Base-by-base conservation (phyloP, 1,284 basidiomycete species). In the Xerocomus minutiporus region DNA sequence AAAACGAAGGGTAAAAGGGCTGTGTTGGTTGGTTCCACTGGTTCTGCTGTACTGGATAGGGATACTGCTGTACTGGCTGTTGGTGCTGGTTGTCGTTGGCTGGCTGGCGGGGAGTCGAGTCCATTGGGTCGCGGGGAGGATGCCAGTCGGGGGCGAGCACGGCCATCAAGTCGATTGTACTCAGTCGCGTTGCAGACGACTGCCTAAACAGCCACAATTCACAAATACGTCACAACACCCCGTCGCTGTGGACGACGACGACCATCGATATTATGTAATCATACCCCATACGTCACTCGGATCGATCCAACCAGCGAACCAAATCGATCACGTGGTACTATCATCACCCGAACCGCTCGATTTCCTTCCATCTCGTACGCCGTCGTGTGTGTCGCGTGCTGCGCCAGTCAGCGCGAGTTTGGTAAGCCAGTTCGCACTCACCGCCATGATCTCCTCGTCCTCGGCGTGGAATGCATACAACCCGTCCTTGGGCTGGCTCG, bases 381-480 rank as follows among this genome's bases (percentile, higher is more conserved):
- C 51, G 84, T 66, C 0, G 78, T 72, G 57, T 86, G 78, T 0
- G 73, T 66, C 0, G 91, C 82, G 50, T 80, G 72, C 85, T 93
- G 63, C 5, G 8, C 32, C 1, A 2, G 20, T 52, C 46, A 48
- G 41, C 20, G 4, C 17, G 9, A 8, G 20, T 6, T 15, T 1
- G 13, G 2, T 5, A 6, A 15, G 17, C 25, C 25, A 8, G 26
- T 28, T 20, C 4, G 28, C 7, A n/a, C 50, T 4, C 34, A 89
- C 91, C 73, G 83, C 72, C 57, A 80, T 78, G 46, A 93, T 83
- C 49, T 77, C 75, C 47, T 86, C 85, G 68, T 96, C 93, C 67
- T 97, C 93, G 0, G 88, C 85, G 65, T 97, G 93, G 73, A 91
- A 95, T 0, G 82, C 73, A 62, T 84, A 89, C 7, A 83, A 69